Evolutionary conservation across 768 basidiomycete species (phyloP), one percentile per base, ranked within the genome.

Genomic region (Podaxis carcinomalis): DNA sequence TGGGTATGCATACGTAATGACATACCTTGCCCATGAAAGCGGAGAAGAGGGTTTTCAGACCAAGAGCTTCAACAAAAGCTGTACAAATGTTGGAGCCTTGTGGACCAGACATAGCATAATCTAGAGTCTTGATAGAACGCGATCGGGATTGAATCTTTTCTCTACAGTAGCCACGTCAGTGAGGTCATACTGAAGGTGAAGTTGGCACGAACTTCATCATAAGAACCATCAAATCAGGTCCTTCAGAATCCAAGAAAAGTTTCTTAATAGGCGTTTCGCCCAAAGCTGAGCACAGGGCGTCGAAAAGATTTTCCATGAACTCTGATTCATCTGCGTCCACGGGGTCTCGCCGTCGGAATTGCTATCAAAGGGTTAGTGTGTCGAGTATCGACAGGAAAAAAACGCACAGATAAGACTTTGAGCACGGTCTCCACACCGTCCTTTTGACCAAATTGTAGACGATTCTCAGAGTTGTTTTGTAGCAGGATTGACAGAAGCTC

Each of bases 291-390:
- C 97, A 98, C 23, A 99, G 73, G 0, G 87, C 74, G 70, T 98
- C 92, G 69, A 98, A 98, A 3, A 93, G 68, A 72, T 99, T 98
- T 71, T 98, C 97, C 95, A 98, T 95, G 73, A 94, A 98, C 72
- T 99, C 97, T 4, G 86, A 80, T 74, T 99, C 97, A 63, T 98
- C 97, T 6, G 88, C 81, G 64, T 95, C 88, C 0, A 77, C 76
- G 13, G 96, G 96, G 68, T 98, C 92, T 59, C 86, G 82, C 69
- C 84, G 82, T 44, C 95, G 88, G 70, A 89, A 98, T 86, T 90
- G 89, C 94, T 97, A 64, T 21, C 57, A 28, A 64, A 44, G n/a
- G n/a, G 42, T 52, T 65, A 65, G 10, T 53, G 44, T 57, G 49
- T 28, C 36, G 55, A 66, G 42, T 32, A 39, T 59, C 19, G 14